Evolutionary conservation across 2,329 filamentous ascomycete species (phyloP).

Genomic region (Talaromyces piceae): DNA sequence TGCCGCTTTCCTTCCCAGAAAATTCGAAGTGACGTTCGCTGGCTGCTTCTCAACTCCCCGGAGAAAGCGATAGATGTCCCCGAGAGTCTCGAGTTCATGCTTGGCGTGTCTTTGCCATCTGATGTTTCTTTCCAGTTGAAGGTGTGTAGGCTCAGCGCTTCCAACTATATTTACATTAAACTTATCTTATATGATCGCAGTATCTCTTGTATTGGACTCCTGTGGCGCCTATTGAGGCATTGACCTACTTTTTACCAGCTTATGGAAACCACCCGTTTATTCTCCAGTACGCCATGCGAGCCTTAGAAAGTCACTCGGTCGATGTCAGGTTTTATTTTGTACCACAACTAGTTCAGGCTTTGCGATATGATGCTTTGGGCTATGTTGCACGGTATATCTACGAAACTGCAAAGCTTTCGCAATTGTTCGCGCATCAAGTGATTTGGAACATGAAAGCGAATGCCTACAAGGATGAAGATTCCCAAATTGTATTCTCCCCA

Average conservation of each 20-base stretch:
- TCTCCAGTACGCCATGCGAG: conserved; percentile 93
- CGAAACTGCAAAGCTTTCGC: conserved; percentile 95
- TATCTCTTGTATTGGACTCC: conserved; percentile 90
- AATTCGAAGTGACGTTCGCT: conserved; percentile 68
- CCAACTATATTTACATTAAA: not conserved
- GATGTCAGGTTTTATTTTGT: conserved; percentile 99
- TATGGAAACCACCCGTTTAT: conserved; percentile 90
- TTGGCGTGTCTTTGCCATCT: conserved; percentile 65
- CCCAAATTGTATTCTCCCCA: conserved; percentile 55
- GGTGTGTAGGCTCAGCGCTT: conserved; percentile 39
- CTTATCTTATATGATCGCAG: conserved; percentile 38
- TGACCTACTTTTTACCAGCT: conserved; percentile 85
- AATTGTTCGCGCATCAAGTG: conserved; percentile 96
- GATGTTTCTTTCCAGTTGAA: conserved; percentile 83
- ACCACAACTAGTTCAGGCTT: conserved; percentile 90
- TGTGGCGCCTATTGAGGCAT: conserved; percentile 84
- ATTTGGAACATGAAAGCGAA: conserved; percentile 99
- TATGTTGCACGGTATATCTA: conserved; percentile 96
- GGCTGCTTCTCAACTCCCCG: conserved; percentile 72
- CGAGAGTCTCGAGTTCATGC: conserved; percentile 72
- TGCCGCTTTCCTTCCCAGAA: conserved; percentile 70
- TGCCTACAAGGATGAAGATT: conserved; percentile 94
- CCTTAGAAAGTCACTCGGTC: conserved; percentile 87
- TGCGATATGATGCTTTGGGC: conserved; percentile 85
- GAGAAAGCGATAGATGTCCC: conserved; percentile 75